Evolutionary conservation across 2,329 filamentous ascomycete genomes (phyloP).

Genomic region (Ilyonectria destructans): DNA sequence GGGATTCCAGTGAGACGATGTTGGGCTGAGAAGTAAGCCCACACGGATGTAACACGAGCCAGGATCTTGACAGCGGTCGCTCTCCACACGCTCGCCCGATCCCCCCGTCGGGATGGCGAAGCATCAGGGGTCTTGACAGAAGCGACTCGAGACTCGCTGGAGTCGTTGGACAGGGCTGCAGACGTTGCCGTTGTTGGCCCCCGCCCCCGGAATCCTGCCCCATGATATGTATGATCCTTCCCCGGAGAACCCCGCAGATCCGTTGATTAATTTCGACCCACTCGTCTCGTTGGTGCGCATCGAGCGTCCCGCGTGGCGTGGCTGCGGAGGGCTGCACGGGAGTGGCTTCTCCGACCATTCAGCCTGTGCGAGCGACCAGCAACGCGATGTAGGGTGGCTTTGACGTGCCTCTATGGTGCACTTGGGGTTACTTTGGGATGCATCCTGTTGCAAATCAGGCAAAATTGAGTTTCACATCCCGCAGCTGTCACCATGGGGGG

Average conservation of each 20-base stretch:
- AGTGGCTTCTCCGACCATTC: constrained; percentile 1
- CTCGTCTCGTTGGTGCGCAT: constrained; percentile 32
- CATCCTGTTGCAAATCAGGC: not conserved
- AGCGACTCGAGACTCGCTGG: not conserved
- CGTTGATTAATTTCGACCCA: constrained; percentile 23
- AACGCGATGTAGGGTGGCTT: not conserved
- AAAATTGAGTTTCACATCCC: constrained; percentile 7
- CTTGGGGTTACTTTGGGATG: not conserved
- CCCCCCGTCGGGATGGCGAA: not conserved
- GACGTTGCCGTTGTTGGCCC: constrained; percentile 9
- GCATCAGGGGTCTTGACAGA: not conserved
- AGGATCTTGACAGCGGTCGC: not conserved
- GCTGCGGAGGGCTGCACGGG: constrained; percentile 4
- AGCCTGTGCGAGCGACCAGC: constrained; percentile 6
- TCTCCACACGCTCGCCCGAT: not conserved
- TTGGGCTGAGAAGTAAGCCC: constrained; percentile 11
- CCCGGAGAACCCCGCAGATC: constrained; percentile 26
- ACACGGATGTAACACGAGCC: constrained; percentile 17
- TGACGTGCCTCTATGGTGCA: not conserved
- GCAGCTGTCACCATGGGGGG: not conserved
- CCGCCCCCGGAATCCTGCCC: constrained; percentile 26
- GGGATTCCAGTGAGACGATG: constrained; percentile 5
- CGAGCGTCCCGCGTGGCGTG: not conserved
- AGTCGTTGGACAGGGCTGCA: constrained; percentile 8
- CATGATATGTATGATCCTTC: constrained; percentile 9